These are phyloP conservation scores for Hirsutella minnesotensis DNA, from an alignment of 2,329 filamentous ascomycete genomes.

Conservation along the genomic window DNA sequence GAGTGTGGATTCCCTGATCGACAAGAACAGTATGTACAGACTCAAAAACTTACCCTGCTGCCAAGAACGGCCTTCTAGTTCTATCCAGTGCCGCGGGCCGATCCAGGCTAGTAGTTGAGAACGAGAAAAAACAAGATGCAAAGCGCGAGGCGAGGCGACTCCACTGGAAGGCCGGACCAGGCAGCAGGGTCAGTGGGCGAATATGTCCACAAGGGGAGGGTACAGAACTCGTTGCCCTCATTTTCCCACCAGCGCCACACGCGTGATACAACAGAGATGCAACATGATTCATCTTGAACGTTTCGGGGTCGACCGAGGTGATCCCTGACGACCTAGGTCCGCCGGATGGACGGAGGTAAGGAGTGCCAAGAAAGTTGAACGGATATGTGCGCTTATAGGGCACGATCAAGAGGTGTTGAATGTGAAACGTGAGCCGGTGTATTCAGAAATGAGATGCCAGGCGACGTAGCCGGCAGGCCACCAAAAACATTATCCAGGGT, in stretches of 20 bases:
- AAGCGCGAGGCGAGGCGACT: slow-evolving; percentile 13
- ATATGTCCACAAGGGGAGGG: slow-evolving; percentile 8
- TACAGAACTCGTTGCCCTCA: slow-evolving; percentile 7
- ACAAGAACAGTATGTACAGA: slow-evolving; percentile 39
- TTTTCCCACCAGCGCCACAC: slow-evolving; percentile 20
- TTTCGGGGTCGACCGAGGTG: slow-evolving; percentile 12
- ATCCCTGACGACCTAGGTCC: slow-evolving; percentile 11
- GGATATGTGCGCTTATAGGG: not conserved
- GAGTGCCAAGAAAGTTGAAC: slow-evolving; percentile 5
- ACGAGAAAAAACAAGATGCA: slow-evolving; percentile 4
- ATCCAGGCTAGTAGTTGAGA: not conserved
- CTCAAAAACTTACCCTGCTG: slow-evolving; percentile 41
- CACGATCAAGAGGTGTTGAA: slow-evolving; percentile 1
- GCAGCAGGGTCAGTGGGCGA: slow-evolving; percentile 19
- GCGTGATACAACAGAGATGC: slow-evolving; percentile 14
- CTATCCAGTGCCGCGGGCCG: slow-evolving; percentile 10
- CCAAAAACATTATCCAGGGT: slow-evolving; percentile 16
- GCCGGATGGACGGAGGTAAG: slow-evolving; percentile 7
- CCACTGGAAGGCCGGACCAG: slow-evolving; percentile 18
- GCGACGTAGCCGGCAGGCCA: slow-evolving; percentile 8
- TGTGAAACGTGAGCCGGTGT: slow-evolving; percentile 2
- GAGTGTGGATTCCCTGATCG: slow-evolving; percentile 23
- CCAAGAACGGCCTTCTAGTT: slow-evolving; percentile 28
- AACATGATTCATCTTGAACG: slow-evolving; percentile 20
- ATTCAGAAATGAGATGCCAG: slow-evolving; percentile 5